Evolutionary conservation across 2,329 filamentous ascomycete genomes (phyloP).

Genomic region (Neofusicoccum sp.): DNA sequence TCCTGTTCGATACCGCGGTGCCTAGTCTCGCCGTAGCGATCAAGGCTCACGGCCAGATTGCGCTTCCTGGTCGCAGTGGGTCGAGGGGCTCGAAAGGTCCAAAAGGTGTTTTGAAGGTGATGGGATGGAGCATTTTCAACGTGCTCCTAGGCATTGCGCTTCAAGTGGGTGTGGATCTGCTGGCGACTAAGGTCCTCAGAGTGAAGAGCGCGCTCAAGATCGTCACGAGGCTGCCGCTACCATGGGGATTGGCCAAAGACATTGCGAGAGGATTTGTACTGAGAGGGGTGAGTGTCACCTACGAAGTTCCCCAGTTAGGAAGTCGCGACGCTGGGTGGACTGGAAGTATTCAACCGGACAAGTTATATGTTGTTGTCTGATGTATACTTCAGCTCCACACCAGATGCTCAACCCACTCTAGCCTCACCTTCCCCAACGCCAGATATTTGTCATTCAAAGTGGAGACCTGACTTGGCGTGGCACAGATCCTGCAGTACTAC

Average conservation of each 20-base stretch:
- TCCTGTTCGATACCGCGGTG: constrained; percentile 68
- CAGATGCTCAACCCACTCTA: too few relatives aligned
- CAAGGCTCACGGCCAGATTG: constrained; percentile 63
- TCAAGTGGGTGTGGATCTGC: constrained; percentile 56
- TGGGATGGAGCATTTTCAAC: constrained; percentile 56
- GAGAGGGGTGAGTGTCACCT: constrained; percentile 52
- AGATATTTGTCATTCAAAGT: neutral
- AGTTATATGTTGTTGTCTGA: neutral
- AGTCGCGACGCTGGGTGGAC: too few relatives aligned
- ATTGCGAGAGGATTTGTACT: constrained; percentile 52
- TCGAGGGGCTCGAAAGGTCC: constrained; percentile 37
- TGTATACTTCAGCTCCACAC: too few relatives aligned
- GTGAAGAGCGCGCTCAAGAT: constrained; percentile 59
- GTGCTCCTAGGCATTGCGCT: constrained; percentile 51
- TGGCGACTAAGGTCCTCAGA: constrained; percentile 54
- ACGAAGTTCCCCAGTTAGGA: neutral
- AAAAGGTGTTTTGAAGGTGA: constrained; percentile 33
- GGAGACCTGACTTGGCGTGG: neutral
- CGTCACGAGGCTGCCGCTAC: constrained; percentile 61
- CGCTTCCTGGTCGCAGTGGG: constrained; percentile 47
- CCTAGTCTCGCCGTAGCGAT: constrained; percentile 67
- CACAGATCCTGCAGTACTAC: constrained; percentile 65
- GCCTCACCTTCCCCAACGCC: neutral
- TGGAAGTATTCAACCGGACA: neutral
- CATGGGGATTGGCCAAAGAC: constrained; percentile 59